Base-by-base conservation (phyloP, 371 early-diverging fungal species). In the Haplosporangium sp. region DNA sequence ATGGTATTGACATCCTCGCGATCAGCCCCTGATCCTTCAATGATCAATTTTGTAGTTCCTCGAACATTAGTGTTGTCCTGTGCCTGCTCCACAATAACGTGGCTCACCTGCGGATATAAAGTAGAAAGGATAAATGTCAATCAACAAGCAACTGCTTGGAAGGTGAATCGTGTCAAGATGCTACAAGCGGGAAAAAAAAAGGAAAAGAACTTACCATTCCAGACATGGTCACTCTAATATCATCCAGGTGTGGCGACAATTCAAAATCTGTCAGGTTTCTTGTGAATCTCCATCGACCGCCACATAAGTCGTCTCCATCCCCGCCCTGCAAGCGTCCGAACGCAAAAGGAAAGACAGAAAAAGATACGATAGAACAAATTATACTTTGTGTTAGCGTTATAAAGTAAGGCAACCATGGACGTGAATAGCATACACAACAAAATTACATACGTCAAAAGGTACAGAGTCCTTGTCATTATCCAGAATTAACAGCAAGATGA, bases 1-100 rank as follows among this genome's bases (percentile, higher is more conserved):
- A 66, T 59, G 9, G 37, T 20, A 11, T 16, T 13, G 14, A 70
- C 5, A 23, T 59, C 64, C 12, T 70, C 70, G 0, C 60, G 64
- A 16, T 64, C 64, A 1, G 46, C 18, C 0, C 18, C 59, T 42
- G 20, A 36, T 14, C 13, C 62, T 13, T 62, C 70, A 6, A 59
- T 23, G 14, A 41, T 29, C 1, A 51, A 36, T 45, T n/a, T 23
- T 12, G 48, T 60, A 5, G 16, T 20, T 18, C 48, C 29, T 14
- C 29, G 45, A 7, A 11, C 21, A 8, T 1, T 16, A 16, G 18
- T 37, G 8, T 20, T 46, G 14, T 16, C 41, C 20, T 9, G 18
- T 41, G 40, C 48, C 20, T 60, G 55, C 3, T 67, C 55, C 48
- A 60, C 68, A 6, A 60, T 16, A 14, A 67, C 47, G 20, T 58